Base-by-base conservation (phyloP, 768 basidiomycete genomes). In the Kwoniella heveanensis region DNA sequence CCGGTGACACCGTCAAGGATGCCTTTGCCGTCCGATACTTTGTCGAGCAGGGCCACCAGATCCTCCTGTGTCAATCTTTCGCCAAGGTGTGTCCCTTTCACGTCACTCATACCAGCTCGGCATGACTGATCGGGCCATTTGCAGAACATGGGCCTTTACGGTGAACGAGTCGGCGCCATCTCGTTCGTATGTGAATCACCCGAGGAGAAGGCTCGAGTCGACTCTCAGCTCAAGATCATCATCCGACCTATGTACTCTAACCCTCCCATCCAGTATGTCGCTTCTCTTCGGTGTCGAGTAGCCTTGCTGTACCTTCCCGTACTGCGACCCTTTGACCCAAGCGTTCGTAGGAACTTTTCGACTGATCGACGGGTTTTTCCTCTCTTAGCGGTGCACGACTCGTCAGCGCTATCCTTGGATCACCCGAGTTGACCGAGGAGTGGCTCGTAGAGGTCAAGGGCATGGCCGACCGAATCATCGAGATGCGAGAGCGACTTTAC, bases 191-290 rank as follows among this genome's bases (percentile, higher is more conserved):
- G 88, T 9, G 79, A 83, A 39, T 81, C 82, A 65, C 79, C 83
- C 71, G 91, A 90, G 50, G 84, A 88, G 52, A 89, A 88, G 52
- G 83, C 87, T 81, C 88, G 92, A 52, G 88, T 97, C 46, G 90
- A 94, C 81, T 91, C 88, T 79, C 96, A 97, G 81, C 82, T 98
- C 77, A 93, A 95, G 84, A 96, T 98, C 66, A 82, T 98, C 65
- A 88, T 96, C 69, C 88, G 96, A 13, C 92, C 93, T 46, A 88
- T 97, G 87, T 97, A 97, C 83, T 98, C 95, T 57, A 99, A 97
- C 85, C 95, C 96, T 62, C 96, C 95, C n/a, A 63, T 77, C 39
- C 78, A 79, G 77, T 77, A 47, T 66, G 76, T 65, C 12, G 17
- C 19, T 27, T 25, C 17, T 19, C 36, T n/a, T n/a, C n/a, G n/a